A percentile compares a stretch with the other conserved stretches of the same genome.
Evolutionary conservation across 1,139 yeast species (phyloP).

Genomic region (Suhomyces maxii): DNA sequence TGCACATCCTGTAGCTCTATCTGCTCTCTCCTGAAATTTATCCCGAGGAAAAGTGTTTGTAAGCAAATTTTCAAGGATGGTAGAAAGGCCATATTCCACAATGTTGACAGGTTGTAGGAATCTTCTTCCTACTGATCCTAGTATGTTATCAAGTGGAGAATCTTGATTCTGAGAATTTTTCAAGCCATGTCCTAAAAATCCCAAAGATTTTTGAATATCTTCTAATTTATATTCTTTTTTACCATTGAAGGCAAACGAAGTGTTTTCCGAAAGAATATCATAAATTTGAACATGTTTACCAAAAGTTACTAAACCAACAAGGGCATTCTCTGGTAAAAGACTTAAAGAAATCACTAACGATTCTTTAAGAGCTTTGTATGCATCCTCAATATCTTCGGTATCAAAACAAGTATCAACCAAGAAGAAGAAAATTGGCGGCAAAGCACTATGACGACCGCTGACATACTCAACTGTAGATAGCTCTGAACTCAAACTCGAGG

Average conservation of each 20-base stretch:
- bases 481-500: conserved; percentile 38
- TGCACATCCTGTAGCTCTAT: conserved; percentile 68
- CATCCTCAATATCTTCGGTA: conserved; percentile 39
- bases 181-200: conserved; percentile 33
- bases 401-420: conserved; percentile 71
- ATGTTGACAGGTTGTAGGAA: conserved; percentile 50
- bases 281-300: conserved; percentile 69
- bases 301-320: conserved; percentile 58
- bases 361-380: conserved; percentile 53
- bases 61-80: conserved; percentile 52
- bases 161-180: background rate
- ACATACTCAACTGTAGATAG: conserved; percentile 62
- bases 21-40: conserved; percentile 48
- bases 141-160: conserved; percentile 15
- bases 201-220: conserved; percentile 53
- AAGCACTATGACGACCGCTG: conserved; percentile 42
- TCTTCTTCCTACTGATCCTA: conserved; percentile 33
- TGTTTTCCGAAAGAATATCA: conserved; percentile 43
- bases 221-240: conserved; percentile 52
- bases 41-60: conserved; percentile 55
- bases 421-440: conserved; percentile 57
- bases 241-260: conserved; percentile 57
- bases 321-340: conserved; percentile 59
- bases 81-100: conserved; percentile 57
- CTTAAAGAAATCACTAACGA: conserved; percentile 53